These are phyloP conservation scores for Epichloe amarillans DNA, from an alignment of 2,329 filamentous ascomycete species.

Conservation along the genomic window DNA sequence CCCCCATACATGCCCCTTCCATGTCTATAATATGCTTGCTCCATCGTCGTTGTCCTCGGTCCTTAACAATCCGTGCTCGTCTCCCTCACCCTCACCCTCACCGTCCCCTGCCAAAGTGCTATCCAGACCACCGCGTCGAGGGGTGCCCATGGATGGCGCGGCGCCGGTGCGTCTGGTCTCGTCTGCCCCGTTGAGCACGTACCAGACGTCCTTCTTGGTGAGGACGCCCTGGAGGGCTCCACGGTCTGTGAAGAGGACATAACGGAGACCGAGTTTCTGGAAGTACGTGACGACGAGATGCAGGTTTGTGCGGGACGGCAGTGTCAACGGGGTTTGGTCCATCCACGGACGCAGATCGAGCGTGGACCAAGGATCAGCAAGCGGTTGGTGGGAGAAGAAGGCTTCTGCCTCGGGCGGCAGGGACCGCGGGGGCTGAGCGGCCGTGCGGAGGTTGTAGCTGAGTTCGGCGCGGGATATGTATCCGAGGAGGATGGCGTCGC, in stretches of 20 bases:
- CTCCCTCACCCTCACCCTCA: not conserved
- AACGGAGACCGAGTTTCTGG: slow-evolving; percentile 81
- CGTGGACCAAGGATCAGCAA: slow-evolving; percentile 62
- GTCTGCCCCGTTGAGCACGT: slow-evolving; percentile 69
- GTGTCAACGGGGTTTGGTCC: slow-evolving; percentile 93
- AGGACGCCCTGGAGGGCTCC: slow-evolving; percentile 73
- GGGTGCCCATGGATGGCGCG: slow-evolving; percentile 4
- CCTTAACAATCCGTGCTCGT: slow-evolving; percentile 1
- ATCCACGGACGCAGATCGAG: slow-evolving; percentile 94
- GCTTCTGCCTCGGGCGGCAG: slow-evolving; percentile 61
- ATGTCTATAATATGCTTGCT: too few species aligned
- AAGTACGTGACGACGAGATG: slow-evolving; percentile 88
- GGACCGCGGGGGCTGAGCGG: slow-evolving; percentile 42
- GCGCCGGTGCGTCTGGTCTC: slow-evolving; percentile 36
- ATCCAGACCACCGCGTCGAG: not conserved
- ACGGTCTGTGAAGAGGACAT: slow-evolving; percentile 75
- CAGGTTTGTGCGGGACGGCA: slow-evolving; percentile 63
- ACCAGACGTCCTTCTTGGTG: slow-evolving; percentile 97
- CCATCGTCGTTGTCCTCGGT: not conserved
- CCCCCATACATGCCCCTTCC: too few species aligned
- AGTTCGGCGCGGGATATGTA: slow-evolving; percentile 93
- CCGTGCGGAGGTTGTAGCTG: slow-evolving; percentile 55
- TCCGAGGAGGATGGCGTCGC: slow-evolving; percentile 68
- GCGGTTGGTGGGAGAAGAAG: slow-evolving; percentile 72
- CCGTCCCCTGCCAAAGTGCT: not conserved